Conservation (phyloP, 1,284 basidiomycete species). For the Malassezia yamatoensis region DNA sequence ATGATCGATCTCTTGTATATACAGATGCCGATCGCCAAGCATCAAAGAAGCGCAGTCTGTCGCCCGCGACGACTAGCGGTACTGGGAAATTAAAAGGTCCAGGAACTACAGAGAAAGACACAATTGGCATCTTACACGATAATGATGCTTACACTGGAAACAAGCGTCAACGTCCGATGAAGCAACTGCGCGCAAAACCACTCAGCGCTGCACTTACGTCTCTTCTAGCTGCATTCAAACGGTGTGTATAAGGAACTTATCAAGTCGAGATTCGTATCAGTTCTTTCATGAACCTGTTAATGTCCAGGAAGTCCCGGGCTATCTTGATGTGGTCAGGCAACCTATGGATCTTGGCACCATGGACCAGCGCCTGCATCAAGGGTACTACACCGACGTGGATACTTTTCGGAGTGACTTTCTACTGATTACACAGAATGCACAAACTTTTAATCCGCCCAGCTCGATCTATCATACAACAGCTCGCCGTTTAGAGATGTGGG, state of each 20-base stretch:
- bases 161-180: constrained; percentile 11
- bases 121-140: background rate
- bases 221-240: constrained; percentile 10
- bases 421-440: constrained; percentile 38
- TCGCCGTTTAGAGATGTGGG: constrained; percentile 34
- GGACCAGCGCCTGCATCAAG: constrained; percentile 46
- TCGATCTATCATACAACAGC: constrained; percentile 41
- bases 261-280: constrained; percentile 68
- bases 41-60: too few species aligned
- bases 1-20: background rate
- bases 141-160: background rate
- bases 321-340: constrained; percentile 58
- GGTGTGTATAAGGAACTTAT: constrained; percentile 35
- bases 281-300: constrained; percentile 70
- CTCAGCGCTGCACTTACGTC: constrained; percentile 4
- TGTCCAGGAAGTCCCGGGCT: constrained; percentile 58
- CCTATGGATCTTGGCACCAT: constrained; percentile 80
- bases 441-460: constrained; percentile 39
- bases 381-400: constrained; percentile 28
- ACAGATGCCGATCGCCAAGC: too few species aligned
- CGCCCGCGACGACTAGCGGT: too few species aligned
- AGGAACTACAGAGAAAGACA: background rate
- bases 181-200: constrained; percentile 14
- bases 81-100: too few species aligned
- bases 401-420: constrained; percentile 34